Conservation (phyloP, 257 asterid genomes). For the Ilex asprella region DNA sequence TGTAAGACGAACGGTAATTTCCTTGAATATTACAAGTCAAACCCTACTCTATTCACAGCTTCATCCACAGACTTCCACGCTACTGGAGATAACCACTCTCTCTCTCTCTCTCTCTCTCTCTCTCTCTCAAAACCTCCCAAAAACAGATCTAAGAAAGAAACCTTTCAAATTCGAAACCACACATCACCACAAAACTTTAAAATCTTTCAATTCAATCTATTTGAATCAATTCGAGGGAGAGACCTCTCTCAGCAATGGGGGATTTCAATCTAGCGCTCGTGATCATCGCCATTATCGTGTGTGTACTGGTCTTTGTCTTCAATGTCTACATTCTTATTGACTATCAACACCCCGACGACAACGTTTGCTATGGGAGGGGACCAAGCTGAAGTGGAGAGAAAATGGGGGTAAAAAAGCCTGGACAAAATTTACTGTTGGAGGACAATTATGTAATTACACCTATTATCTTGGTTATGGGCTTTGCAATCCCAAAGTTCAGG, state of each 20-base stretch:
- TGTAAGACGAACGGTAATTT: constrained; percentile 11
- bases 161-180: constrained; percentile 9
- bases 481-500: too few relatives aligned
- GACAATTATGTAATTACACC: too few relatives aligned
- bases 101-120: too few relatives aligned
- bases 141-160: constrained; percentile 8
- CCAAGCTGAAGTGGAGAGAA: too few relatives aligned
- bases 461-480: too few relatives aligned
- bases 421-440: too few relatives aligned
- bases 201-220: too few relatives aligned
- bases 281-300: constrained; percentile 81
- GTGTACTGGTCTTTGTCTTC: constrained; percentile 75
- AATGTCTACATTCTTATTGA: constrained; percentile 80
- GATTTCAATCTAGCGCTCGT: constrained; percentile 95
- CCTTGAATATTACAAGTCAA: constrained; percentile 11
- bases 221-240: too few relatives aligned
- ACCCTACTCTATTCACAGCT: constrained; percentile 14
- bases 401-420: too few relatives aligned
- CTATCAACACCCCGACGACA: constrained; percentile 97
- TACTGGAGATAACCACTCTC: constrained; percentile 25
- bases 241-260: constrained; percentile 48
- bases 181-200: too few relatives aligned
- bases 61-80: constrained; percentile 5
- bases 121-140: constrained; percentile 5
- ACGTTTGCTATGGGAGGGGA: too few relatives aligned